Evolutionary conservation across 345 rosid genomes (phyloP), one percentile per base, ranked within the genome.

Genomic region (Camelina sativa): DNA sequence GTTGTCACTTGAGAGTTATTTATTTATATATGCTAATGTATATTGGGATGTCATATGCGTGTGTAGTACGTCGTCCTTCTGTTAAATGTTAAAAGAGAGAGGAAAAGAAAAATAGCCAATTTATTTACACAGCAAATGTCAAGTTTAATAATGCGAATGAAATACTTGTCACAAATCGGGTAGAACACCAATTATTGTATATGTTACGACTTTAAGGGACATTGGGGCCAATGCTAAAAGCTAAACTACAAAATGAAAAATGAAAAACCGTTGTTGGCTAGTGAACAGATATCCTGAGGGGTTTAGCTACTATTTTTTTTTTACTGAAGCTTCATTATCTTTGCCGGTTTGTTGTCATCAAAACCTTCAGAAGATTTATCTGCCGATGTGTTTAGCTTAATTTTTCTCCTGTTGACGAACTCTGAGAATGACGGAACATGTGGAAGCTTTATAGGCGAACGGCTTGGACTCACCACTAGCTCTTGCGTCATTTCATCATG

Each of bases 381-480:
- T 0, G 77, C 72, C 74, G 82, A 50, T 59, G 60, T 25, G 79
- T 66, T 74, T 55, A n/a, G 82, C 69, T 67, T 35, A 67, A 30
- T 52, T 71, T 82, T 86, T 78, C 60, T 67, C 56, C 78, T 74
- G 81, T 88, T 89, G 16, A 84, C 87, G 76, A 91, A 91, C 77
- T 89, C 91, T 0, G 97, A 85, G 80, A 93, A 89, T 20, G 98
- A 88, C 4, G 87, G 97, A 76, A 91, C 84, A 22, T 73, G 65
- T 0, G 93, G 93, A 54, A 85, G 78, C 61, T 20, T 76, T 60
- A 85, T 16, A 59, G 65, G 67, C 53, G 72, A 71, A 74, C 63
- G 47, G 75, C 72, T 58, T n/a, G 23, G 35, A 38, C 55, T 20
- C 62, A 58, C 35, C 55, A 65, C 60, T 32, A 35, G 46, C 53